These are phyloP conservation scores for Plasmodium berghei DNA, from an alignment of 169 alveolate species.

Conservation along the genomic window DNA sequence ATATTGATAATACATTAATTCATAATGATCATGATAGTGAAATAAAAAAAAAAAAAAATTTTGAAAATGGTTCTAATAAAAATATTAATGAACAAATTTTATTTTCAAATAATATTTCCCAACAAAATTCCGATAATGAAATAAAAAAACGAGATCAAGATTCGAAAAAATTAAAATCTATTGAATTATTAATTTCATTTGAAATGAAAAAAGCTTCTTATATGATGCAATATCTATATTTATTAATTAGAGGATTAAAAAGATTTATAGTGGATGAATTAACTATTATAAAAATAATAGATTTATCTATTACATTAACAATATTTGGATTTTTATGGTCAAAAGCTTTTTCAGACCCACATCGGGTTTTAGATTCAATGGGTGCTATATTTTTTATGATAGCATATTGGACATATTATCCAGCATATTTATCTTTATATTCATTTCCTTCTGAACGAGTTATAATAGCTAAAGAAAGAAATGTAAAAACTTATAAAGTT, in stretches of 20 bases:
- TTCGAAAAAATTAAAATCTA: slow-evolving; percentile 11
- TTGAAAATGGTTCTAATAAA: background rate
- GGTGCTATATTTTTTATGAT: slow-evolving; percentile 72
- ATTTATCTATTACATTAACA: slow-evolving; percentile 36
- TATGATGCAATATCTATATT: slow-evolving; percentile 23
- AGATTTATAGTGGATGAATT: slow-evolving; percentile 34
- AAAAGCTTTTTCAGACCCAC: slow-evolving; percentile 40
- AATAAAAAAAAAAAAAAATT: background rate
- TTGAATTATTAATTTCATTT: slow-evolving; percentile 44
- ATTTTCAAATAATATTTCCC: background rate
- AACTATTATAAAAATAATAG: slow-evolving; percentile 33
- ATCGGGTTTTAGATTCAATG: slow-evolving; percentile 43
- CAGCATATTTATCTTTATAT: slow-evolving; percentile 71
- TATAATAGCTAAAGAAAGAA: slow-evolving; percentile 76
- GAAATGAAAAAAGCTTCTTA: slow-evolving; percentile 43
- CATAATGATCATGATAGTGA: slow-evolving; percentile 47
- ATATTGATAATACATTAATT: slow-evolving; percentile 27
- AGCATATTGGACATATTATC: slow-evolving; percentile 71
- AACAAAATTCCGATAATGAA: background rate
- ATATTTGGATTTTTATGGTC: slow-evolving; percentile 61
- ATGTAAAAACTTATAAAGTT: slow-evolving; percentile 67
- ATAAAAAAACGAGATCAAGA: slow-evolving; percentile 33
- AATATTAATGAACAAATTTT: background rate
- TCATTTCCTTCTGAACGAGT: slow-evolving; percentile 80
- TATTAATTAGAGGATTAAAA: slow-evolving; percentile 62